Conservation (phyloP, 495 filamentous ascomycete species). For the Daldinia caldariorum region DNA sequence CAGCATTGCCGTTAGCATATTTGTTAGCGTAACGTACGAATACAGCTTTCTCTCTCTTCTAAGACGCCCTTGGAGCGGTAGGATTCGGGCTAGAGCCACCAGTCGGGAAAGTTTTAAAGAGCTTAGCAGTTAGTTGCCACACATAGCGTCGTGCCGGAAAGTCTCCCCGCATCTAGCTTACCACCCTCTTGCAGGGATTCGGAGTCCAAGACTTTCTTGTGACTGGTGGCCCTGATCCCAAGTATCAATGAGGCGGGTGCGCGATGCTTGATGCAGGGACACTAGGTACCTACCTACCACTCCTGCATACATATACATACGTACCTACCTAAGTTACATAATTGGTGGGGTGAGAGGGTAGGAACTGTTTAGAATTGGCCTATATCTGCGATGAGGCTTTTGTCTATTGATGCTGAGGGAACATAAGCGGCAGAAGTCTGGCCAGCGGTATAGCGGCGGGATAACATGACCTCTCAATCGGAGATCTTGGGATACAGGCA, state of each 20-base stretch:
- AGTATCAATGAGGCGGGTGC: conserved; percentile 28
- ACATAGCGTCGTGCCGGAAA: conserved; percentile 21
- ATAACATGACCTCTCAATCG: not conserved
- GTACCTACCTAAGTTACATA: not conserved
- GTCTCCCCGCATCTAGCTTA: conserved; percentile 33
- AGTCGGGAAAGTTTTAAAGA: conserved; percentile 19
- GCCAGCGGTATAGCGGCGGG: conserved; percentile 22
- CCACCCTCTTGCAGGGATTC: conserved; percentile 14
- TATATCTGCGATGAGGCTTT: not conserved
- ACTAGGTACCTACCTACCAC: too few species aligned
- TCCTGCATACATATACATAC: conserved; percentile 12
- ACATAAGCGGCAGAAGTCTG: conserved; percentile 1
- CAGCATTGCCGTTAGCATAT: conserved; percentile 18
- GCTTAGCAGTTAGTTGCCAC: conserved; percentile 18
- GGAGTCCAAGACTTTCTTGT: conserved; percentile 18
- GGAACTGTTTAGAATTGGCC: not conserved
- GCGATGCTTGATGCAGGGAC: conserved; percentile 38
- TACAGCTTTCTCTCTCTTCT: conserved; percentile 11
- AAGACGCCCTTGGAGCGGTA: conserved; percentile 5
- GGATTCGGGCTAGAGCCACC: conserved; percentile 10
- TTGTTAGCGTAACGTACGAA: conserved; percentile 1
- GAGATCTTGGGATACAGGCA: not conserved
- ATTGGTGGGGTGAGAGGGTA: not conserved
- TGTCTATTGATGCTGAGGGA: not conserved
- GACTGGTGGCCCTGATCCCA: conserved; percentile 28